Evolutionary conservation across 2,329 filamentous ascomycete genomes (phyloP).

Genomic region (Achaetomium macrosporum): DNA sequence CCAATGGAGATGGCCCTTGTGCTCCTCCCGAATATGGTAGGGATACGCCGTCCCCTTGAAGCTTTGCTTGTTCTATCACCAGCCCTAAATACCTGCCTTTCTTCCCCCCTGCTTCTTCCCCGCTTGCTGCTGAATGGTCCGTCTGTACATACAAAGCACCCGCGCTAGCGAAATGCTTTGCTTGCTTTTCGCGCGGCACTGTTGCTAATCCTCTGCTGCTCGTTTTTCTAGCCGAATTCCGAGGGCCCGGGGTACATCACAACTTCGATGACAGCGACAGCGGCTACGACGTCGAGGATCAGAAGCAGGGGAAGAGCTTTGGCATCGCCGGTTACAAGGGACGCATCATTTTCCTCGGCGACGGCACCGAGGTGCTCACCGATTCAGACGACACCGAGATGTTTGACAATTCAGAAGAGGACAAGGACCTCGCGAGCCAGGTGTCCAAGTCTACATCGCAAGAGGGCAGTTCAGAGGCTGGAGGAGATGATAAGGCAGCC

Average conservation of each 20-base stretch:
- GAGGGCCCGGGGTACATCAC: conserved; percentile 74
- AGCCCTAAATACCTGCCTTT: conserved; percentile 10
- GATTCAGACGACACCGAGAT: conserved; percentile 87
- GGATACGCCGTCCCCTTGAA: conserved; percentile 42
- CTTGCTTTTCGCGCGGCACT: conserved; percentile 10
- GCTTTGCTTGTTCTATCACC: not conserved
- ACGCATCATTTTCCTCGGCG: conserved; percentile 88
- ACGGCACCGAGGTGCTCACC: conserved; percentile 87
- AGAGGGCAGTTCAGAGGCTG: not conserved
- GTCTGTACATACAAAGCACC: not conserved
- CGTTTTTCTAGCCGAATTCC: conserved; percentile 65
- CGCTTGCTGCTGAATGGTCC: not conserved
- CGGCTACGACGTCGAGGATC: conserved; percentile 70
- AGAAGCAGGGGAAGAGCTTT: conserved; percentile 57
- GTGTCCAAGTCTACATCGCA: conserved; percentile 53
- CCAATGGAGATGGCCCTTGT: conserved; percentile 94
- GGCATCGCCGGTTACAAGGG: conserved; percentile 67
- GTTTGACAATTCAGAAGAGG: conserved; percentile 82
- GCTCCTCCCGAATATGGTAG: conserved; percentile 99
- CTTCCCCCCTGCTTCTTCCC: conserved; percentile 1
- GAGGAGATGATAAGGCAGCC: not conserved
- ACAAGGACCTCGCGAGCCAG: conserved; percentile 80
- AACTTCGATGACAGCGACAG: conserved; percentile 76
- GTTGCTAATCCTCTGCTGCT: conserved; percentile 24
- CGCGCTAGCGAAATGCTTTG: not conserved